Conservation (phyloP, 73 alveolate species). For the Uronychia setigera region DNA sequence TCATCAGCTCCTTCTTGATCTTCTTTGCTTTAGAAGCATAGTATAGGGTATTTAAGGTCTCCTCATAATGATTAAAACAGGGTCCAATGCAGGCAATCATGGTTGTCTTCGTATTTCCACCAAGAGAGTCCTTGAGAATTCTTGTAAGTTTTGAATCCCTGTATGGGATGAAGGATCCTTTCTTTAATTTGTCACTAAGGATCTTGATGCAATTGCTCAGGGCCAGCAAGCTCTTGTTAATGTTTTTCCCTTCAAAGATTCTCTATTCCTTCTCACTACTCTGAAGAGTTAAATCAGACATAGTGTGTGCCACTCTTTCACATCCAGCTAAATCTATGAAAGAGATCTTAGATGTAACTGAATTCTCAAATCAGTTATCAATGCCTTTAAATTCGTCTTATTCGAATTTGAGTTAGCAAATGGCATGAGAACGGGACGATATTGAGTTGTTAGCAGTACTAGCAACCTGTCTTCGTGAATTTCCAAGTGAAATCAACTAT, state of each 20-base stretch:
- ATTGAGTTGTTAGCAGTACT: constrained; percentile 75
- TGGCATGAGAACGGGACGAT: constrained; percentile 88
- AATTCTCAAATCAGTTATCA: background rate
- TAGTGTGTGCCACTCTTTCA: constrained; percentile 80
- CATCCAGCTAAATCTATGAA: constrained; percentile 83
- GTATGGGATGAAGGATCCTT: constrained; percentile 70
- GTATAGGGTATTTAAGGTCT: constrained; percentile 85
- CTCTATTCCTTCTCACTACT: constrained; percentile 67
- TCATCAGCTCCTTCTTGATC: constrained; percentile 79
- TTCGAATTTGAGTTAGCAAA: constrained; percentile 27
- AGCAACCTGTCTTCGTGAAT: constrained; percentile 80
- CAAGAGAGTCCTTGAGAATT: constrained; percentile 86
- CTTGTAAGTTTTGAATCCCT: constrained; percentile 93
- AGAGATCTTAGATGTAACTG: constrained; percentile 33
- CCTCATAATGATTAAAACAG: constrained; percentile 66
- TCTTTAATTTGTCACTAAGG: constrained; percentile 69
- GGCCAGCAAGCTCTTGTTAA: constrained; percentile 78
- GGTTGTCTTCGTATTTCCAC: constrained; percentile 83
- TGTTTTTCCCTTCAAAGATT: constrained; percentile 81
- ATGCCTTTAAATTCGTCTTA: background rate
- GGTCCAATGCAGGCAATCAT: constrained; percentile 93
- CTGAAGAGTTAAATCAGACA: constrained; percentile 37
- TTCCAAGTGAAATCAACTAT: constrained; percentile 74
- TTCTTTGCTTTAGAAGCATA: constrained; percentile 90
- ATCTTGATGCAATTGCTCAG: constrained; percentile 87